Base-by-base conservation (phyloP, 1,139 yeast genomes). In the Hansenula sp. region DNA sequence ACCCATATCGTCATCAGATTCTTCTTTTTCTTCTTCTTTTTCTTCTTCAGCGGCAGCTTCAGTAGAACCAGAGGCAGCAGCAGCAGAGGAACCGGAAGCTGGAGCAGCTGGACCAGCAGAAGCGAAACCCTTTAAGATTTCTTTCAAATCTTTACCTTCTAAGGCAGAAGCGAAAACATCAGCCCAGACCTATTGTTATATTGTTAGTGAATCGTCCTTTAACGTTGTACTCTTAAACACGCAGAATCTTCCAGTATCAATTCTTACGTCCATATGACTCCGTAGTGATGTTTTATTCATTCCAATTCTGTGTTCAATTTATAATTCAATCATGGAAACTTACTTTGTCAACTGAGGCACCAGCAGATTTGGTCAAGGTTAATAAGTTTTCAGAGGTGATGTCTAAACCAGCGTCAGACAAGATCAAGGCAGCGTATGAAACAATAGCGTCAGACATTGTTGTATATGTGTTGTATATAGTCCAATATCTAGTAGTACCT, bases 341-440 rank as follows among this genome's bases (percentile, higher is more conserved):
- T 67, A 75, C 79, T 63, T 74, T 68, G 68, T 90, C 96, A 66
- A 89, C 84, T 54, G 77, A 74, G 64, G 93, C 89, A 74, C 93
- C 91, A 65, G 96, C 96, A 63, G 96, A 91, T 72, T 82, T 75
- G 74, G 90, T 74, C 72, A 89, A 73, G 63, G 96, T 74, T 68
- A 77, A 70, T 69, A 93, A 80, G 84, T 90, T 90, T 74, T 90
- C 96, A 66, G 96, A 71, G 66, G 97, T 74, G 83, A 91, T 81
- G 74, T 89, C 97, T 70, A 89, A 78, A 68, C 90, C 97, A 66
- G 96, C 88, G 75, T 91, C 98, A 62, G 97, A 96, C 76, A 91
- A 81, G 80, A 91, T 90, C 76, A 91, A 86, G 71, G 99, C 94
- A 72, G 98, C 97, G 66, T 67, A 70, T 49, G 75, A 70, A 60